Percentiles rank a stretch among this genome's conserved stretches.
phyloP scores from a whole-genome alignment of 345 rosid genomes.

The Laguncularia racemosa region DNA sequence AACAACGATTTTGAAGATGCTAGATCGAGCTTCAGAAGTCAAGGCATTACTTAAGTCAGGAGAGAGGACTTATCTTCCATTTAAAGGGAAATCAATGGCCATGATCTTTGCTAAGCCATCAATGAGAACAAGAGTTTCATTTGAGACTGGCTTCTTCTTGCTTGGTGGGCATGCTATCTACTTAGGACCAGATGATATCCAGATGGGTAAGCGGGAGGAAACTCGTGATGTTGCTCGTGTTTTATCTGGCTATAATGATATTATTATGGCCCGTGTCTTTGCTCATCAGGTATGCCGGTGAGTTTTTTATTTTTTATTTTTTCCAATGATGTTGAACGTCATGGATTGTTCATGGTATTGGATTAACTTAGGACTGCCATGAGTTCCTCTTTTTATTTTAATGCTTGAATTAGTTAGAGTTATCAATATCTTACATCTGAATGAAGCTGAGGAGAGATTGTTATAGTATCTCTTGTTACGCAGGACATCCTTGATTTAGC shows the following conservation, averaged over 20 bases:
- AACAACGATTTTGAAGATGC: slow-evolving; percentile 54
- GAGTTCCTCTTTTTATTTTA: neutral
- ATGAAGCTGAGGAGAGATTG: neutral
- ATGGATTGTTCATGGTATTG: too few relatives aligned
- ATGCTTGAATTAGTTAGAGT: neutral
- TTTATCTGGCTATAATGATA: slow-evolving; percentile 76
- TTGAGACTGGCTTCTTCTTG: slow-evolving; percentile 91
- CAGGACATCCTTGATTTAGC: slow-evolving; percentile 94
- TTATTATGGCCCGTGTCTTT: slow-evolving; percentile 92
- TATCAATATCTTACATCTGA: neutral
- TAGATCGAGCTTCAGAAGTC: slow-evolving; percentile 72
- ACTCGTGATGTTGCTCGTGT: slow-evolving; percentile 97
- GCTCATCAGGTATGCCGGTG: slow-evolving; percentile 98
- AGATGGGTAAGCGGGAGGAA: slow-evolving; percentile 96
- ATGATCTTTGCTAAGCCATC: slow-evolving; percentile 98
- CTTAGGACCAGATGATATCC: slow-evolving; percentile 85
- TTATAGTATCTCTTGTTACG: slow-evolving; percentile 12
- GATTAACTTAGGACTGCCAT: too few relatives aligned
- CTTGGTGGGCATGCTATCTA: slow-evolving; percentile 95
- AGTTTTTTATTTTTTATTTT: slow-evolving; percentile 28
- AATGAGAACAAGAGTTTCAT: slow-evolving; percentile 93
- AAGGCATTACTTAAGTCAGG: slow-evolving; percentile 83
- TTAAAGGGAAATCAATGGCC: slow-evolving; percentile 90
- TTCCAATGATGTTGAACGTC: neutral
- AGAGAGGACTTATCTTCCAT: slow-evolving; percentile 66